Base-by-base conservation (phyloP, 352 stramenopile species). In the Globisporangium heterothallicum region DNA sequence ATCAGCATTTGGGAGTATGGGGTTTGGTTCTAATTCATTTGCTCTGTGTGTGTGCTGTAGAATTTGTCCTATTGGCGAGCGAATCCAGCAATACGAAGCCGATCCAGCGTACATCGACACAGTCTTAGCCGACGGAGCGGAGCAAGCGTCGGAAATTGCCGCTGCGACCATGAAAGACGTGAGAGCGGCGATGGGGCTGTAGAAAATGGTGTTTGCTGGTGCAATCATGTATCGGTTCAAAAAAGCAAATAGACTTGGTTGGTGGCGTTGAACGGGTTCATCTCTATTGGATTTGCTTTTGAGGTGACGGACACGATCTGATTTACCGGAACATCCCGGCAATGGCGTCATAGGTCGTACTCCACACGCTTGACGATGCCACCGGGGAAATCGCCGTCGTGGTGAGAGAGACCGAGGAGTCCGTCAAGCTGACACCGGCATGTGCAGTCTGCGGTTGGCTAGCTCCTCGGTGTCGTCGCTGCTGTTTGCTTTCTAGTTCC, bases 51-150 rank as follows among this genome's bases (percentile, higher is more conserved):
- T 50, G 13, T 27, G 45, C 14, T 59, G 27, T 49, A 89, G 81
- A 55, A 83, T 99, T 36, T 83, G 82, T 61, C 96, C 96, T 5
- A 98, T 99, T 61, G 95, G 98, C 68, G 75, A 86, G 42, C 72
- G 84, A 46, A 99, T 98, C 65, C 68, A 88, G 41, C 72, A 97
- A 56, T 86, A 98, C 24, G 78, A 97, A 48, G 68, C 77, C 9
- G 94, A 99, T 59, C 73, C 82, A 25, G 65, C 64, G n/a, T 97
- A 96, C 56, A 76, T 99, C 22, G 78, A 94, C 49, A 43, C 64
- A 26, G 81, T 98, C 45, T 69, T 99, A 8, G 76, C 71, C 14
- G 74, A 97, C 18, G 97, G 96, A 42, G 77, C 73, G 32, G 70
- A 78, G 14, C 59, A 79, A 42, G 79, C 84, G 6, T 71, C 64